Conservation (phyloP, 164 flowering plant species). For the Protea cynaroides region DNA sequence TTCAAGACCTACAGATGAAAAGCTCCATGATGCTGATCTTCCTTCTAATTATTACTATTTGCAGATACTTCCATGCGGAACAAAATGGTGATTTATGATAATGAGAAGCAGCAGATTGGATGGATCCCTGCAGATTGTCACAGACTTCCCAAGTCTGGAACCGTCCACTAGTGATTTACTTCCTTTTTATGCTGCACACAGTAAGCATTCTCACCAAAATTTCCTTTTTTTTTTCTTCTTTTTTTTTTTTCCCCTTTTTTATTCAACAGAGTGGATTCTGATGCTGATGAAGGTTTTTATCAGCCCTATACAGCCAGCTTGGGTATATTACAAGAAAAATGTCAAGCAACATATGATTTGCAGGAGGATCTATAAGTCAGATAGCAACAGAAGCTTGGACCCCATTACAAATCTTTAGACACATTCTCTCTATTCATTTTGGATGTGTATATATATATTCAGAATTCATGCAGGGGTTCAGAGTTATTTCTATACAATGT, state of each 20-base stretch:
- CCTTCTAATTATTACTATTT: background rate
- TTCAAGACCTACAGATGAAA: too few relatives aligned
- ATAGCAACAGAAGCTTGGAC: too few relatives aligned
- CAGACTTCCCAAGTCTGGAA: constrained; percentile 66
- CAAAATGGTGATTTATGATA: constrained; percentile 72
- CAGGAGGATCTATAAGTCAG: background rate
- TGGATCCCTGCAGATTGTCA: constrained; percentile 67
- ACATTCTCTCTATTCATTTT: too few relatives aligned
- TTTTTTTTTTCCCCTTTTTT: too few relatives aligned
- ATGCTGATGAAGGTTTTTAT: background rate
- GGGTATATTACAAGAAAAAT: too few relatives aligned
- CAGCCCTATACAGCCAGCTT: background rate
- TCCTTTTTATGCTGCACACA: constrained; percentile 17
- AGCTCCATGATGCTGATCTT: too few relatives aligned
- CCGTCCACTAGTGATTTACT: constrained; percentile 21
- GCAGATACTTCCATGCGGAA: constrained; percentile 73
- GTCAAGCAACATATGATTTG: background rate
- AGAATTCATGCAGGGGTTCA: too few relatives aligned
- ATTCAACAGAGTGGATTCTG: constrained; percentile 48
- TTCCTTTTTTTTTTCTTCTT: too few relatives aligned
- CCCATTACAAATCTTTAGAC: too few relatives aligned
- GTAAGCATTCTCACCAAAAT: constrained; percentile 26
- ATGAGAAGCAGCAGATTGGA: constrained; percentile 67
- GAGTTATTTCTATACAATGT: too few relatives aligned
- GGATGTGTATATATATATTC: too few relatives aligned